These are phyloP conservation scores for Dendrobium catenatum DNA, from an alignment of 106 monocot species.

Conservation along the genomic window DNA sequence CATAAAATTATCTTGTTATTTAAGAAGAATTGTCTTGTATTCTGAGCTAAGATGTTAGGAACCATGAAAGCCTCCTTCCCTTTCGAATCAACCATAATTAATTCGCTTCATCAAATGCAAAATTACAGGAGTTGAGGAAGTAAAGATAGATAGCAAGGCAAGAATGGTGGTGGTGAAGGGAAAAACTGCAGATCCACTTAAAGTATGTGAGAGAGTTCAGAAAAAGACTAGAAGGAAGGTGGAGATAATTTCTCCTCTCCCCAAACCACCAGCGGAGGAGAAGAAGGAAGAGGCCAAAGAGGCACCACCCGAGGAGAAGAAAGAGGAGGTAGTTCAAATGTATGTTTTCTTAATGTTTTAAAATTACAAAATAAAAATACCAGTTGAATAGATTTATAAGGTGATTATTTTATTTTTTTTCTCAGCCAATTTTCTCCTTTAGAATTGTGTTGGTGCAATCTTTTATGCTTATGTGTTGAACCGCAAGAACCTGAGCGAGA, in stretches of 20 bases:
- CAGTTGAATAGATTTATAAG: too few species aligned
- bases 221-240: conserved; percentile 60
- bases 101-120: neutral
- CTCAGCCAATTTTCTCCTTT: too few species aligned
- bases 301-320: conserved; percentile 34
- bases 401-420: too few species aligned
- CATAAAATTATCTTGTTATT: too few species aligned
- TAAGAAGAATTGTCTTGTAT: too few species aligned
- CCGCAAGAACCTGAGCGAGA: too few species aligned
- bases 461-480: too few species aligned
- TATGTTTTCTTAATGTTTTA: too few species aligned
- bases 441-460: too few species aligned
- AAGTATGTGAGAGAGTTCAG: conserved; percentile 64
- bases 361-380: too few species aligned
- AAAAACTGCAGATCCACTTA: conserved; percentile 36
- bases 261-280: conserved; percentile 39
- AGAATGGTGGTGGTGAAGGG: conserved; percentile 66
- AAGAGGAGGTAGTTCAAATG: conserved; percentile 26
- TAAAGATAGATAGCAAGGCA: conserved; percentile 47
- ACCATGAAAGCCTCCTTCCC: too few species aligned
- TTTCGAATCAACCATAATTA: neutral
- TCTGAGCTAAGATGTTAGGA: too few species aligned
- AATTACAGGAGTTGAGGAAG: conserved; percentile 46
- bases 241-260: conserved; percentile 65
- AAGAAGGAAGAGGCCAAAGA: conserved; percentile 15